Conservation (phyloP, 306 rosid genomes). For the Inga oerstediana region DNA sequence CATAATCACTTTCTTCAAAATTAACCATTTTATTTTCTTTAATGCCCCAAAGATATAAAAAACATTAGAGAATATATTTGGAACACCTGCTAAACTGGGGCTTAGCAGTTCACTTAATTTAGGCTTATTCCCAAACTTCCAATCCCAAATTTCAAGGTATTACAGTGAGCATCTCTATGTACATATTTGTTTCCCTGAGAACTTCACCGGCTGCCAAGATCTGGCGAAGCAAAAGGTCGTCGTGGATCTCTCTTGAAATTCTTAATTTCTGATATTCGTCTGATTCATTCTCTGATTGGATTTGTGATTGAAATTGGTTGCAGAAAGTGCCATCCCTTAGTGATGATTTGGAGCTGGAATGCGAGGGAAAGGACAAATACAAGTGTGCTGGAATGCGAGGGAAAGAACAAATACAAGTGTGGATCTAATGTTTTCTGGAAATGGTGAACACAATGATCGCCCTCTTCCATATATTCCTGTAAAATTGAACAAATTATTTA, state of each 20-base stretch:
- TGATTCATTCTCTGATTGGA: background rate
- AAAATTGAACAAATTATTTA: background rate
- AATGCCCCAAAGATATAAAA: too few relatives aligned
- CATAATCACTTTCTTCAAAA: too few relatives aligned
- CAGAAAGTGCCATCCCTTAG: slow-evolving; percentile 91
- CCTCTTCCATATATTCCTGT: too few relatives aligned
- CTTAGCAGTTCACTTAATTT: too few relatives aligned
- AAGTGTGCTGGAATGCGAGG: slow-evolving; percentile 96
- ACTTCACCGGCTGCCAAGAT: slow-evolving; percentile 99
- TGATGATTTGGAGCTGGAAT: slow-evolving; percentile 85
- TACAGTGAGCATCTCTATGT: slow-evolving; percentile 29
- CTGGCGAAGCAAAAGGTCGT: slow-evolving; percentile 80
- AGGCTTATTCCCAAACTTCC: too few relatives aligned
- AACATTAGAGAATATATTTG: too few relatives aligned
- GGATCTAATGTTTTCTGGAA: slow-evolving; percentile 99
- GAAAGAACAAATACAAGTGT: slow-evolving; percentile 94
- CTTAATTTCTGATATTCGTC: background rate
- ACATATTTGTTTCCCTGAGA: slow-evolving; percentile 63
- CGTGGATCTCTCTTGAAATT: background rate
- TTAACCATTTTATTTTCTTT: too few relatives aligned
- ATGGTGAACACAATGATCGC: slow-evolving; percentile 55
- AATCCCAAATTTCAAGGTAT: too few relatives aligned
- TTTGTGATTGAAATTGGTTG: background rate
- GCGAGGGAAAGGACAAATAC: slow-evolving; percentile 94
- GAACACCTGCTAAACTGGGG: too few relatives aligned